Conservation (phyloP, 441 rosid genomes). For the Geranium incanum region DNA sequence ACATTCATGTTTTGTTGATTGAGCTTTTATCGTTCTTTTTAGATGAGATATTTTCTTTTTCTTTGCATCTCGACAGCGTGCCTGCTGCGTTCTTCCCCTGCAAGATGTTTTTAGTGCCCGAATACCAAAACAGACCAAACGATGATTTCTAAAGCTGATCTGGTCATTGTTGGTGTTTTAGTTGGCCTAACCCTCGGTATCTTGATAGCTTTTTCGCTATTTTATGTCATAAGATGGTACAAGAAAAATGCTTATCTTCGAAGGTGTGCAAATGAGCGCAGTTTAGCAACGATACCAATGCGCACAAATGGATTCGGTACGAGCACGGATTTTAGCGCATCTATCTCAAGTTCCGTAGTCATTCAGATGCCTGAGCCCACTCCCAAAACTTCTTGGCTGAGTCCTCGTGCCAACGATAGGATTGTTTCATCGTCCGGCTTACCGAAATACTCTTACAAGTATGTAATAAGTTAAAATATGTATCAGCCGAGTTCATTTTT, state of each 20-base stretch:
- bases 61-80: slow-evolving; percentile 22
- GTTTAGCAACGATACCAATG: slow-evolving; percentile 50
- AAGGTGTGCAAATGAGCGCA: slow-evolving; percentile 47
- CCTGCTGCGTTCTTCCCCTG: slow-evolving; percentile 25
- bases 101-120: slow-evolving; percentile 40
- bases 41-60: slow-evolving; percentile 1
- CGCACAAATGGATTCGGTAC: slow-evolving; percentile 60
- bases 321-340: slow-evolving; percentile 65
- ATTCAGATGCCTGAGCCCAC: slow-evolving; percentile 26
- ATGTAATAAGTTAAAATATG: slow-evolving; percentile 21
- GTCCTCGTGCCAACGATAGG: slow-evolving; percentile 52
- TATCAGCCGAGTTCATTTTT: slow-evolving; percentile 1
- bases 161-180: slow-evolving; percentile 57
- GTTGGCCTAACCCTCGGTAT: slow-evolving; percentile 72
- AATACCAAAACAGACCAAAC: slow-evolving; percentile 32
- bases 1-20: background rate
- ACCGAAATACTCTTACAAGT: slow-evolving; percentile 75
- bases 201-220: slow-evolving; percentile 56
- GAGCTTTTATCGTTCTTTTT: background rate
- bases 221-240: slow-evolving; percentile 61
- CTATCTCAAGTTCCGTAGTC: slow-evolving; percentile 37
- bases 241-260: slow-evolving; percentile 41
- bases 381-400: slow-evolving; percentile 53
- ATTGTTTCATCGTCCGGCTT: slow-evolving; percentile 68
- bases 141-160: slow-evolving; percentile 47